These are phyloP conservation scores for Entomortierella chlamydospora DNA, from an alignment of 192 early-diverging fungal species.

Conservation along the genomic window DNA sequence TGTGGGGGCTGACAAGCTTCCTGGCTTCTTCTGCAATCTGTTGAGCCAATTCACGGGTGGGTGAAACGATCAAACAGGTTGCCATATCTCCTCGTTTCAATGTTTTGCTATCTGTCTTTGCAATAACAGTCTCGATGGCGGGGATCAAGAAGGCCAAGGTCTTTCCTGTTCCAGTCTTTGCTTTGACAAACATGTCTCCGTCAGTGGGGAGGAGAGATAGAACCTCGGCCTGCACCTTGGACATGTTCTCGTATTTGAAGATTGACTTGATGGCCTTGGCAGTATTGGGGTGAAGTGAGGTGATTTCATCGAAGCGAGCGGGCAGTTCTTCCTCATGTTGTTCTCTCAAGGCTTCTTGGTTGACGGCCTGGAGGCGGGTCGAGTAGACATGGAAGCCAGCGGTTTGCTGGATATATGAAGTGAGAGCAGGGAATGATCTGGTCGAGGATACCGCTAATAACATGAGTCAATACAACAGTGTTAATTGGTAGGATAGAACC, in stretches of 20 bases:
- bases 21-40: conserved; percentile 84
- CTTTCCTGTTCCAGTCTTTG: conserved; percentile 98
- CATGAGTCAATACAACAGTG: not conserved
- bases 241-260: conserved; percentile 84
- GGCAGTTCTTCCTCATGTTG: conserved; percentile 59
- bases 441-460: conserved; percentile 10
- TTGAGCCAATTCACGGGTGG: conserved; percentile 92
- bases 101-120: conserved; percentile 55
- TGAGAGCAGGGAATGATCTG: conserved; percentile 36
- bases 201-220: conserved; percentile 74
- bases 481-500: not conserved
- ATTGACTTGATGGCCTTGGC: conserved; percentile 66
- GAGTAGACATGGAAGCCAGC: conserved; percentile 27
- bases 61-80: conserved; percentile 83
- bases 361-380: conserved; percentile 11
- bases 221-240: conserved; percentile 89
- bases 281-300: conserved; percentile 59
- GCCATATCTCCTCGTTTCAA: conserved; percentile 63
- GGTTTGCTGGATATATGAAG: conserved; percentile 35
- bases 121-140: conserved; percentile 79
- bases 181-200: conserved; percentile 90
- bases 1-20: conserved; percentile 68
- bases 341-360: conserved; percentile 12
- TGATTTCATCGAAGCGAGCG: conserved; percentile 63
- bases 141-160: conserved; percentile 95